phyloP scores from a whole-genome alignment of 345 rosid species.

The Eucalyptus grandis region DNA sequence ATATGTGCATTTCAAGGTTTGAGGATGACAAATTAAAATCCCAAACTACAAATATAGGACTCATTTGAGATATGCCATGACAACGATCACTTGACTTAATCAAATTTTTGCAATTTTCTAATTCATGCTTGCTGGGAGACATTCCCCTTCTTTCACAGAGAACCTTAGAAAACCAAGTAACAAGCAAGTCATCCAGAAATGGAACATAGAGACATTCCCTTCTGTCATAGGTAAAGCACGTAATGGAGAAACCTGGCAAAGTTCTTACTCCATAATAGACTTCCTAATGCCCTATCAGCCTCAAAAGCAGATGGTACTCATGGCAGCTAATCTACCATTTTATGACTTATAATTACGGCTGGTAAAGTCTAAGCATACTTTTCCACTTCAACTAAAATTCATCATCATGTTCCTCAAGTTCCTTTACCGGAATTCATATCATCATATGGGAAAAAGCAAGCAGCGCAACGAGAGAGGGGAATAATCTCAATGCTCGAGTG shows the following conservation, averaged over 20 bases:
- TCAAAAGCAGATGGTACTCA: background rate
- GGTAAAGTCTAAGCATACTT: background rate
- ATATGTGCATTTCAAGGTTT: background rate
- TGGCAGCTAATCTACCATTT: background rate
- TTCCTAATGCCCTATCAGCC: background rate
- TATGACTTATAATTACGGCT: background rate
- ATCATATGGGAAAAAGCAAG: background rate
- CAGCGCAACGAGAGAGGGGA: background rate
- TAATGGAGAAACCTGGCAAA: background rate
- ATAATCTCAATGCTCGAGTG: background rate
- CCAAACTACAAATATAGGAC: background rate
- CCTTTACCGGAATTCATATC: background rate
- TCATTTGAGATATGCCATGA: background rate
- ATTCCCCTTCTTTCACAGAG: background rate
- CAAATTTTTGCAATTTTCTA: background rate
- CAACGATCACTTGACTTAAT: background rate
- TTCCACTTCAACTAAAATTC: background rate
- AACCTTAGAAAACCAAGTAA: background rate
- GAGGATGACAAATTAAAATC: background rate
- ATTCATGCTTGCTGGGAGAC: background rate
- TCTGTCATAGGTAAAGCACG: background rate
- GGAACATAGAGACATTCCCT: background rate
- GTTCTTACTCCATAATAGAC: background rate
- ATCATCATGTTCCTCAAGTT: background rate
- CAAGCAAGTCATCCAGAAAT: background rate